Conservation (phyloP, 129 eudicot species). For the Artemisia tridentata region DNA sequence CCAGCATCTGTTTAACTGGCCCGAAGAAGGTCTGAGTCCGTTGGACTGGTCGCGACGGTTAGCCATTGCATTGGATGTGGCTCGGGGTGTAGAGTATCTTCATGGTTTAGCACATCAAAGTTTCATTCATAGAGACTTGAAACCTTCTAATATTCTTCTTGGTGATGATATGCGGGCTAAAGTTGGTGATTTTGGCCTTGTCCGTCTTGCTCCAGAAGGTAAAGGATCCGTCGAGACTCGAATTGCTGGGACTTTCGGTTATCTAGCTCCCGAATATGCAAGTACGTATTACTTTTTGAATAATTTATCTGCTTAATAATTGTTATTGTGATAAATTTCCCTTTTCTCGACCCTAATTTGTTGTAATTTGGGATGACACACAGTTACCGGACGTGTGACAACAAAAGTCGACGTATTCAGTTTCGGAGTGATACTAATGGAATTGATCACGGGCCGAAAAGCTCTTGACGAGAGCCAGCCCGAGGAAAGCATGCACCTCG, state of each 20-base stretch:
- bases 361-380: background rate
- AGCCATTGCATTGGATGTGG: slow-evolving; percentile 89
- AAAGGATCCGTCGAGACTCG: slow-evolving; percentile 90
- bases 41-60: slow-evolving; percentile 85
- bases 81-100: slow-evolving; percentile 93
- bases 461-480: slow-evolving; percentile 98
- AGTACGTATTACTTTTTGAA: slow-evolving; percentile 35
- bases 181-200: slow-evolving; percentile 97
- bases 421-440: slow-evolving; percentile 95
- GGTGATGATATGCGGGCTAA: slow-evolving; percentile 99
- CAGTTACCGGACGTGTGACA: slow-evolving; percentile 96
- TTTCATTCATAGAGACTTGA: slow-evolving; percentile 90
- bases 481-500: slow-evolving; percentile 96
- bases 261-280: slow-evolving; percentile 99
- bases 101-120: slow-evolving; percentile 96
- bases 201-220: slow-evolving; percentile 97
- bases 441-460: slow-evolving; percentile 87
- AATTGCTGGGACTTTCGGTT: slow-evolving; percentile 96
- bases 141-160: slow-evolving; percentile 93
- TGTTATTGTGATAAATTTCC: background rate
- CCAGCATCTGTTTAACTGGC: slow-evolving; percentile 82
- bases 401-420: slow-evolving; percentile 96
- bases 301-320: background rate
- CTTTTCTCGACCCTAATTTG: slow-evolving; percentile 1
- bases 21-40: slow-evolving; percentile 77